Conservation (phyloP, 108 stramenopile genomes). For the Skeletonema menzelii region DNA sequence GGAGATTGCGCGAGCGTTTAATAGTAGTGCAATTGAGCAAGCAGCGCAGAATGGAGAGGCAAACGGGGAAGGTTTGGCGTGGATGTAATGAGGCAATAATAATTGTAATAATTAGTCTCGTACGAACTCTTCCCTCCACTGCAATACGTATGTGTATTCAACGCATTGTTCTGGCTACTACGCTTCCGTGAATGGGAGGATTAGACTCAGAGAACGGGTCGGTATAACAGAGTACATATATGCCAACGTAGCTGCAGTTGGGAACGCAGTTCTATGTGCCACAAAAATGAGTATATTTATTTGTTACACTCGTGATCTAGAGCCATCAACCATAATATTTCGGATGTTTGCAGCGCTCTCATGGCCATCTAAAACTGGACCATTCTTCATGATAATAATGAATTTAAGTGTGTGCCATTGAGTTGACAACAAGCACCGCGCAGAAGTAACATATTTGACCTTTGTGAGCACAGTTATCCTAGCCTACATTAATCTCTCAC, state of each 20-base stretch:
- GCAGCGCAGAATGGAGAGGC: background rate
- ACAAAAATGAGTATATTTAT: background rate
- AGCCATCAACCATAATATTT: background rate
- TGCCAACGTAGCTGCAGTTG: no score
- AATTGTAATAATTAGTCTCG: no score
- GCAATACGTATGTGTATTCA: no score
- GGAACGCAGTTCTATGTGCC: background rate
- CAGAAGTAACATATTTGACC: background rate
- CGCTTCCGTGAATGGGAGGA: no score
- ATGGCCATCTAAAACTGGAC: background rate
- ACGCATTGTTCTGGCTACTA: no score
- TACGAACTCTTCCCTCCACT: no score
- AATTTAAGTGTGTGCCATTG: background rate
- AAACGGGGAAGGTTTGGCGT: background rate
- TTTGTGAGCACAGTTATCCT: constrained; percentile 3
- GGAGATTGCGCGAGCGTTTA: constrained; percentile 28
- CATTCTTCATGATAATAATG: background rate
- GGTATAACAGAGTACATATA: no score
- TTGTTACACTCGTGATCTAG: background rate
- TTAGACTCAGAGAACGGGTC: no score
- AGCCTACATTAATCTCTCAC: constrained; percentile 1
- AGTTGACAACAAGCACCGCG: background rate
- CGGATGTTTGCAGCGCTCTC: background rate
- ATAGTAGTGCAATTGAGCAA: constrained; percentile 4
- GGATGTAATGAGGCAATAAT: background rate